phyloP scores from a whole-genome alignment of 768 basidiomycete species.

The Boletus rubescentipes region DNA sequence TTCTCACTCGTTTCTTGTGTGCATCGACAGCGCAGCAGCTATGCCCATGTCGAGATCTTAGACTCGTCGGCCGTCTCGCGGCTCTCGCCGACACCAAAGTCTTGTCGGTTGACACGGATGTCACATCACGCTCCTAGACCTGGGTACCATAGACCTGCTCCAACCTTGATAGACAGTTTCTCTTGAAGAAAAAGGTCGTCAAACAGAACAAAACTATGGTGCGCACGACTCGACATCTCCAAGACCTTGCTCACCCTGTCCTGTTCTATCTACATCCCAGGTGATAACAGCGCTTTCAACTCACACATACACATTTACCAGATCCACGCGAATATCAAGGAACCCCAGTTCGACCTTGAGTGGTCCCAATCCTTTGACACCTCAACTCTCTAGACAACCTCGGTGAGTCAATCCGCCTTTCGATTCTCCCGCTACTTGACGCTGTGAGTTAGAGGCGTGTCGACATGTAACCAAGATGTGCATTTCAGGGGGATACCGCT shows the following conservation, averaged over 20 bases:
- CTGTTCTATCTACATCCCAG: conserved; percentile 41
- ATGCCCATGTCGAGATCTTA: conserved; percentile 69
- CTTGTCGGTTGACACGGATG: conserved; percentile 91
- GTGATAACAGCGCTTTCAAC: conserved; percentile 81
- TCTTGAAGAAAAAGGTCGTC: conserved; percentile 96
- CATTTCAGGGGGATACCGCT: conserved; percentile 89
- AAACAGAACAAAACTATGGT: conserved; percentile 96
- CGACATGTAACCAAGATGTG: conserved; percentile 98
- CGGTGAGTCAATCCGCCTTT: conserved; percentile 48
- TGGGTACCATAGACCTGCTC: conserved; percentile 99
- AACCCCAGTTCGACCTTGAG: conserved; percentile 81
- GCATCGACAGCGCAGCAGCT: conserved; percentile 37
- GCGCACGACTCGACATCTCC: conserved; percentile 14
- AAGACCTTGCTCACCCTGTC: background rate
- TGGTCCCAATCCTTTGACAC: conserved; percentile 89
- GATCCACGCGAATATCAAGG: conserved; percentile 95
- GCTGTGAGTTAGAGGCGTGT: conserved; percentile 66
- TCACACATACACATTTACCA: conserved; percentile 85
- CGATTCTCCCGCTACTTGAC: background rate
- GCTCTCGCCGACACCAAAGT: conserved; percentile 64
- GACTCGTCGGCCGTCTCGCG: conserved; percentile 64
- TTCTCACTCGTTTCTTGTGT: background rate
- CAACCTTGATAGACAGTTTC: conserved; percentile 94
- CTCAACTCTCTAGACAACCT: conserved; percentile 96
- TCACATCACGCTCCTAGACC: conserved; percentile 87